Evolutionary conservation across 78 protist species (phyloP), one percentile per base, ranked within the genome.

Genomic region (Dictyostelium purpureum): DNA sequence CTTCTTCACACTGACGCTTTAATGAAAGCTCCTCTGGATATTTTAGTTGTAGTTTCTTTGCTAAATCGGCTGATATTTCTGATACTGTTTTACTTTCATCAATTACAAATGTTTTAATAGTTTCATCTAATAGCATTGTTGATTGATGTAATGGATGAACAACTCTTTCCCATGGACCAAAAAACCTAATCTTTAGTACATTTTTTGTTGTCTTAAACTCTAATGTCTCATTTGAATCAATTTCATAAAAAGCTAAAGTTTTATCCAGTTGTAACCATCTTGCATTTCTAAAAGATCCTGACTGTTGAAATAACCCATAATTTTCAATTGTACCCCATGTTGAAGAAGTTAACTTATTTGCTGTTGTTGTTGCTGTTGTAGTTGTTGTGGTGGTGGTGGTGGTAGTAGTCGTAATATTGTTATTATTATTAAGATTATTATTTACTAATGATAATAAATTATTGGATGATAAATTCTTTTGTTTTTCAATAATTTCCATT

Each of bases 161-260:
- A 4, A 88, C 94, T n/a, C 88, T 42, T 56, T 88, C 94, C 94
- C 94, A 88, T 16, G 94, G 94, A 0, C 94, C 94, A 70, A 76
- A 70, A 28, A 88, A 88, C 21, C 79, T 66, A 26, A 88, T 78
- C 21, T 88, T 88, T 21, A 88, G 26, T 11, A 77, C 77, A 19
- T 26, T 49, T 42, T 77, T 77, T 26, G 82, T 66, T 18, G 59
- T 88, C 38, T 88, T 78, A 37, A 88, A 78, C 26, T 78, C 89
- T 21, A 88, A 56, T 56, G 65, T 56, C 43, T 88, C 94, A 33
- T 79, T 78, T 12, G 95, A 57, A 56, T 79, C 85, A 28, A 91
- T 82, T 6, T 91, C 95, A 43, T 91, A 91, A n/a, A 71, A 67
- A 31, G 89, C 85, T 71, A 91, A 35, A 18, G 76, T 77, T 11